Percentiles rank a stretch among this genome's conserved stretches.
Conservation (phyloP, 2,329 filamentous ascomycete species). For the Pseudopyrenochaeta lycopersici region DNA sequence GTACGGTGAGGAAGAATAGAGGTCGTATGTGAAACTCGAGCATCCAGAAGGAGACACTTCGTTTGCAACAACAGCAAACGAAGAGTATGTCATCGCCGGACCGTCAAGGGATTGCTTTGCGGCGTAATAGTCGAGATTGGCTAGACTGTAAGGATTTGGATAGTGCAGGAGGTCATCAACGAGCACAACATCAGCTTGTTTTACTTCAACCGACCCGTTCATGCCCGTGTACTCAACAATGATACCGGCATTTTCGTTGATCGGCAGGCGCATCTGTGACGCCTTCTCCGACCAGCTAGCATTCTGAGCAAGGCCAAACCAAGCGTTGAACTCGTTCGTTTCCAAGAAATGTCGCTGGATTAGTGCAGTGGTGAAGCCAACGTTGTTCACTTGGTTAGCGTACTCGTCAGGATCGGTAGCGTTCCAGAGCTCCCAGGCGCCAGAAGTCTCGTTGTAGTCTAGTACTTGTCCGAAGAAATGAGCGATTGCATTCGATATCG, state of each 20-base stretch:
- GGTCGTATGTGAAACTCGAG: constrained; percentile 72
- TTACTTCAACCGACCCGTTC: constrained; percentile 72
- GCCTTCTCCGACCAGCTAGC: constrained; percentile 67
- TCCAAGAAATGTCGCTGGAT: constrained; percentile 65
- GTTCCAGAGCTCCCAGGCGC: constrained; percentile 51
- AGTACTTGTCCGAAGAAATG: constrained; percentile 69
- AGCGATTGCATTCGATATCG: constrained; percentile 71
- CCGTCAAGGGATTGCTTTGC: constrained; percentile 73
- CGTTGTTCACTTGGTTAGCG: constrained; percentile 72
- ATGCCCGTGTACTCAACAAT: constrained; percentile 72
- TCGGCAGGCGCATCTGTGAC: constrained; percentile 64
- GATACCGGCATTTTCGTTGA: constrained; percentile 64
- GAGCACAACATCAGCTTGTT: constrained; percentile 76
- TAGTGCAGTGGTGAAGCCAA: constrained; percentile 73
- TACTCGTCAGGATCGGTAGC: constrained; percentile 80
- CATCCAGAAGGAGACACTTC: constrained; percentile 72
- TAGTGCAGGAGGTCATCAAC: constrained; percentile 72
- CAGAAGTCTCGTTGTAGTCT: constrained; percentile 62
- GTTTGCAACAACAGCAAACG: constrained; percentile 73
- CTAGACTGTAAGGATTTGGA: constrained; percentile 63
- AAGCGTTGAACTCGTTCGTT: constrained; percentile 65
- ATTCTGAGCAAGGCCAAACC: constrained; percentile 65
- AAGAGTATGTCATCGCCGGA: constrained; percentile 77
- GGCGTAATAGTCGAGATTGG: constrained; percentile 74
- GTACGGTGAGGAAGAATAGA: constrained; percentile 71